Percentiles rank a stretch among this genome's conserved stretches.
Evolutionary conservation across 2,329 filamentous ascomycete species (phyloP).

Genomic region (Colletotrichum chlorophyti): DNA sequence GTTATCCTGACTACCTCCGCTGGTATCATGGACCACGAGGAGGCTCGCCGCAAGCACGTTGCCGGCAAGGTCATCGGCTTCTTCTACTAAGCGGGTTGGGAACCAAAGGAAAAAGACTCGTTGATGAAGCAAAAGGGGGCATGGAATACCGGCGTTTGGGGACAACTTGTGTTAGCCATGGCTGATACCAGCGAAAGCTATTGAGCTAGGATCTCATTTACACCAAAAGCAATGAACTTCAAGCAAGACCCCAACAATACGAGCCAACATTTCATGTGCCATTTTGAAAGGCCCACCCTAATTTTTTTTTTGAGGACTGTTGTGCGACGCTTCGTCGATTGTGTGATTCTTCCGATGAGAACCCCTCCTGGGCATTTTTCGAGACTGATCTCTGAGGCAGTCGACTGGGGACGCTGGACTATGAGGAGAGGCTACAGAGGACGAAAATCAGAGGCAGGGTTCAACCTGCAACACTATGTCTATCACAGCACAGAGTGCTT

Average conservation of each 20-base stretch:
- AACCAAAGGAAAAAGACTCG: constrained; percentile 28
- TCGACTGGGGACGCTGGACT: too few species aligned
- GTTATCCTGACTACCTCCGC: constrained; percentile 84
- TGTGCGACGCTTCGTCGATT: too few species aligned
- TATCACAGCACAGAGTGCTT: too few species aligned
- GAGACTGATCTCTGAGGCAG: too few species aligned
- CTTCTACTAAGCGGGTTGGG: constrained; percentile 79
- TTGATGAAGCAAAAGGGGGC: constrained; percentile 35
- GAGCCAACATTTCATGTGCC: constrained; percentile 18
- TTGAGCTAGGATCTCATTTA: constrained; percentile 40
- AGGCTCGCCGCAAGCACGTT: constrained; percentile 87
- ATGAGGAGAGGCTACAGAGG: too few species aligned
- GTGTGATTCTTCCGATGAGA: too few species aligned
- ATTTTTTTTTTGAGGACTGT: too few species aligned
- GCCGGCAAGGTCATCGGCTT: constrained; percentile 99
- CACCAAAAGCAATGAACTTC: constrained; percentile 41
- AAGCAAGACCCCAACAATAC: constrained; percentile 27
- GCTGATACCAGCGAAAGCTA: constrained; percentile 42
- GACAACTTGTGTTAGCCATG: constrained; percentile 40
- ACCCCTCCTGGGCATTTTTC: background rate
- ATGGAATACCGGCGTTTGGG: constrained; percentile 46
- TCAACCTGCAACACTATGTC: too few species aligned
- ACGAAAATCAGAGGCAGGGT: too few species aligned
- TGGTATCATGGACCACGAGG: constrained; percentile 99
- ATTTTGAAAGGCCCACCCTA: too few species aligned